Evolutionary conservation across 768 basidiomycete genomes (phyloP).

Genomic region (Boletus bicolor): DNA sequence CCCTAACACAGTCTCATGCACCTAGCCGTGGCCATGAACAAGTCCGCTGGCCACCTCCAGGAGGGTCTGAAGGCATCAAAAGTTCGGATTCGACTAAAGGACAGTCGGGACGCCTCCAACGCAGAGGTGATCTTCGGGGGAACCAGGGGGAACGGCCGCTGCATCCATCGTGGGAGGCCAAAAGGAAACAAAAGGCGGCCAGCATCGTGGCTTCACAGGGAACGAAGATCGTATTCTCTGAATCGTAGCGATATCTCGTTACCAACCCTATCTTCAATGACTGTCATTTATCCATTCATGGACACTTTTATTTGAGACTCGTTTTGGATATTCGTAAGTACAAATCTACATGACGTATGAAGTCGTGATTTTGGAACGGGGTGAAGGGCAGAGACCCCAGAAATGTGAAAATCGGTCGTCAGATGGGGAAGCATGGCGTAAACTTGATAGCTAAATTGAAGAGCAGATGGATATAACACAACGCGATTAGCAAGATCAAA

Average conservation of each 20-base stretch:
- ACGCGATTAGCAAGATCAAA: too few relatives aligned
- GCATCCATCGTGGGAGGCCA: slow-evolving; percentile 98
- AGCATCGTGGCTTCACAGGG: slow-evolving; percentile 67
- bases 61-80: neutral
- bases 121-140: neutral
- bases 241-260: slow-evolving; percentile 7
- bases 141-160: slow-evolving; percentile 38
- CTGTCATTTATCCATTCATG: neutral
- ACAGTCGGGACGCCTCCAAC: neutral
- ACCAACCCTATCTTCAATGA: neutral
- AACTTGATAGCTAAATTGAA: neutral
- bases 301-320: neutral
- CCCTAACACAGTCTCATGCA: neutral
- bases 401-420: neutral
- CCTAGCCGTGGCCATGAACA: neutral
- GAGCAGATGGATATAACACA: neutral
- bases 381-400: neutral
- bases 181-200: slow-evolving; percentile 68
- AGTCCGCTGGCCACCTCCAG: neutral
- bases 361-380: neutral
- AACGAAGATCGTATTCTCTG: slow-evolving; percentile 74
- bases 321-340: neutral
- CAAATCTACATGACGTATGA: neutral
- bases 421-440: neutral
- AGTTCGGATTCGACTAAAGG: neutral